These are phyloP conservation scores for Lophium mytilinum DNA, from an alignment of 495 filamentous ascomycete genomes.

Conservation along the genomic window DNA sequence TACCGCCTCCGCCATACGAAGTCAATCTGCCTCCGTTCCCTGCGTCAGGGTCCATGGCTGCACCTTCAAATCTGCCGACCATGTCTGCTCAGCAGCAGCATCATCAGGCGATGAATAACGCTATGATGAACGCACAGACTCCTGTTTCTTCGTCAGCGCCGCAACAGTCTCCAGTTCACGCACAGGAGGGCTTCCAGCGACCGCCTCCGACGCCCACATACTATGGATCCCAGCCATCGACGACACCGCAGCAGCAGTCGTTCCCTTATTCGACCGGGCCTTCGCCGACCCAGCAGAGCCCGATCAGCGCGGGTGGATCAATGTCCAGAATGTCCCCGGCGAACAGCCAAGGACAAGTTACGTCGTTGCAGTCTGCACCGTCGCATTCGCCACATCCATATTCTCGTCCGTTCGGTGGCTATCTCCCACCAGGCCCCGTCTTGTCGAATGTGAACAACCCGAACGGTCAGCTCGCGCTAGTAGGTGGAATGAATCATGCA, in stretches of 20 bases:
- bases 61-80: conserved; percentile 31
- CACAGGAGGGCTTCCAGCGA: conserved; percentile 57
- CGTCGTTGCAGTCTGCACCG: conserved; percentile 41
- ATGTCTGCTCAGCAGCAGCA: conserved; percentile 34
- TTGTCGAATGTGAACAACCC: conserved; percentile 73
- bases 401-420: conserved; percentile 30
- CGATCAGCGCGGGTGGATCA: conserved; percentile 48
- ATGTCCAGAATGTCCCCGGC: conserved; percentile 48
- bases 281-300: conserved; percentile 51
- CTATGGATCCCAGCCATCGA: conserved; percentile 53
- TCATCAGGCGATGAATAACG: conserved; percentile 34
- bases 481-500: conserved; percentile 51
- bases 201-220: conserved; percentile 52
- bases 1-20: conserved; percentile 53
- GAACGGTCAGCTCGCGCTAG: conserved; percentile 56
- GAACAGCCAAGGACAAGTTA: conserved; percentile 39
- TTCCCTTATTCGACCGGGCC: conserved; percentile 50
- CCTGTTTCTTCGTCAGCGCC: conserved; percentile 46
- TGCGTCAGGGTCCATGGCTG: conserved; percentile 43
- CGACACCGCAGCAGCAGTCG: conserved; percentile 54
- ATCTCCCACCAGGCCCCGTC: conserved; percentile 57
- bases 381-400: conserved; percentile 42
- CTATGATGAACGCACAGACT: conserved; percentile 38
- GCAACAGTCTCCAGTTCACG: conserved; percentile 52
- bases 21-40: conserved; percentile 53